Conservation (phyloP, 768 basidiomycete species). For the Xerocomellus dryophilus region DNA sequence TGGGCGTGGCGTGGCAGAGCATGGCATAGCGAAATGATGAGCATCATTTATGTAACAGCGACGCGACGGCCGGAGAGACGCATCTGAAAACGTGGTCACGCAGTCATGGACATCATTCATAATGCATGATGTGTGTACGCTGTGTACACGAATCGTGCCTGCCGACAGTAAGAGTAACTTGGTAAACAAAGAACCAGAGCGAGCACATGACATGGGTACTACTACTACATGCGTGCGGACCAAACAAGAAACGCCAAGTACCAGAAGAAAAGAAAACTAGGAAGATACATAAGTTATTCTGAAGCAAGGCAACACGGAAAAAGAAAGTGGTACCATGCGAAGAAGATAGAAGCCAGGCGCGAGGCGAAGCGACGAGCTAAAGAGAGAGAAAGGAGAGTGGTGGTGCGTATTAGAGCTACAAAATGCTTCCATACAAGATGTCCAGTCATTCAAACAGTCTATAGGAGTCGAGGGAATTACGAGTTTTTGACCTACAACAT, state of each 20-base stretch:
- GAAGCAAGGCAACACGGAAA: not conserved
- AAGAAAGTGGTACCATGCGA: slow-evolving; percentile 7
- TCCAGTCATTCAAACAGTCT: slow-evolving; percentile 23
- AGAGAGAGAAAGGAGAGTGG: slow-evolving; percentile 21
- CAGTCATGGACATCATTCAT: too few species aligned
- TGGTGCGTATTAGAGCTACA: slow-evolving; percentile 32
- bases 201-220: slow-evolving; percentile 26
- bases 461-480: slow-evolving; percentile 14
- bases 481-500: slow-evolving; percentile 5
- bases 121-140: too few species aligned
- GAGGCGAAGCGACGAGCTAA: not conserved
- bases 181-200: not conserved
- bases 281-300: slow-evolving; percentile 25
- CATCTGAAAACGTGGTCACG: too few species aligned
- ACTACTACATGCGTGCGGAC: slow-evolving; percentile 24
- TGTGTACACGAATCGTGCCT: not conserved
- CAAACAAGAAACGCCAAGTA: slow-evolving; percentile 4
- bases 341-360: not conserved
- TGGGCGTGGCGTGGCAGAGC: too few species aligned
- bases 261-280: not conserved
- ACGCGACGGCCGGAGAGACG: too few species aligned
- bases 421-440: slow-evolving; percentile 13
- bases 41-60: too few species aligned
- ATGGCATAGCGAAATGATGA: too few species aligned
- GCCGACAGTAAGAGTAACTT: not conserved